phyloP scores from a whole-genome alignment of 1,284 basidiomycete genomes.

The Phylloporus gajari region DNA sequence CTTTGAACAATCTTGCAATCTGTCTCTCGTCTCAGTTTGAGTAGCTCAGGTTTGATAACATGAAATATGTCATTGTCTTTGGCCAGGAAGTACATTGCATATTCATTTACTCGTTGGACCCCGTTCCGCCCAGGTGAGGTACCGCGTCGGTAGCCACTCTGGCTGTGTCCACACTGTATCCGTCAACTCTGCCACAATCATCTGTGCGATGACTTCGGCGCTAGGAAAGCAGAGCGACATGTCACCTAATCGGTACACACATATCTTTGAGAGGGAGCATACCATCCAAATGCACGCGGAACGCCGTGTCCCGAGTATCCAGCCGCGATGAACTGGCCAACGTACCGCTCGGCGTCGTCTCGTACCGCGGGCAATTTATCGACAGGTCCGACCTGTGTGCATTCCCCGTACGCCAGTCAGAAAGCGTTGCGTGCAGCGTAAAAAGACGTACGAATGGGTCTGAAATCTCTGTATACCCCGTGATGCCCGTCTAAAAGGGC shows the following conservation, averaged over 20 bases:
- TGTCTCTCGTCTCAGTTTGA: too few species aligned
- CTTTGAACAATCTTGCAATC: too few species aligned
- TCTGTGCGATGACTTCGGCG: conserved; percentile 71
- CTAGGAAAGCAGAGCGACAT: conserved; percentile 48
- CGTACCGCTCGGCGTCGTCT: conserved; percentile 37
- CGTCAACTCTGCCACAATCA: conserved; percentile 67
- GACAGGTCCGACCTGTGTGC: conserved; percentile 73
- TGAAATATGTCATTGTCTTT: too few species aligned
- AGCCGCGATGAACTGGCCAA: conserved; percentile 78
- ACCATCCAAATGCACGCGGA: conserved; percentile 81
- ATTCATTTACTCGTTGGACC: too few species aligned
- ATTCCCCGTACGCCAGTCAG: not conserved
- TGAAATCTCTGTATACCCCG: conserved; percentile 74
- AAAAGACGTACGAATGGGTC: conserved; percentile 73
- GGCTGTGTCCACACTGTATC: conserved; percentile 60
- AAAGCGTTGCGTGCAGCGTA: not conserved
- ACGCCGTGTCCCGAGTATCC: conserved; percentile 86
- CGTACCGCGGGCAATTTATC: conserved; percentile 40
- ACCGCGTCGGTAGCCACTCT: conserved; percentile 72
- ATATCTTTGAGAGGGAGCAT: conserved; percentile 30
- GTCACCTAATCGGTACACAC: too few species aligned
- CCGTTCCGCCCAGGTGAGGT: conserved; percentile 56
- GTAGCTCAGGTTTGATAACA: too few species aligned
- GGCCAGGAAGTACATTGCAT: too few species aligned
- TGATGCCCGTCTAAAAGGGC: conserved; percentile 75